Evolutionary conservation across 108 stramenopile species (phyloP).

Genomic region (Ochromonas danica): DNA sequence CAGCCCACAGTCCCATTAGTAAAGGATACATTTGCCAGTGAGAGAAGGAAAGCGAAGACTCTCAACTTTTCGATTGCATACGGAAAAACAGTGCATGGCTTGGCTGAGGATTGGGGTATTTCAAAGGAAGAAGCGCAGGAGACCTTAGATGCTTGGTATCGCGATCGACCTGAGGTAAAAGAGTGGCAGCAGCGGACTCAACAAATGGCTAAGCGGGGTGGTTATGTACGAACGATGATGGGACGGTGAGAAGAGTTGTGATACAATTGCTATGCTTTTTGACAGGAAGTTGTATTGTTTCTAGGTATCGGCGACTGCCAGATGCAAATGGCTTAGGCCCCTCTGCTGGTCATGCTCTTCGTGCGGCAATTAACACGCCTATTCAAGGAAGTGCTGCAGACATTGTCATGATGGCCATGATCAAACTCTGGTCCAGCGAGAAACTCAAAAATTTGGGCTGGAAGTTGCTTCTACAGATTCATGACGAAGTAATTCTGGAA

Average conservation of each 20-base stretch:
- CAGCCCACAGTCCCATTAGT: conserved; percentile 81
- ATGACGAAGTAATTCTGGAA: conserved; percentile 98
- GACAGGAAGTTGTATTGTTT: background rate
- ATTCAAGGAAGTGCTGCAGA: conserved; percentile 99
- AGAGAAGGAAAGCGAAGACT: conserved; percentile 95
- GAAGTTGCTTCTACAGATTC: conserved; percentile 94
- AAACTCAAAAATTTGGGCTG: conserved; percentile 80
- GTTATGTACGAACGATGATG: conserved; percentile 86
- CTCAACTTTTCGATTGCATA: conserved; percentile 99
- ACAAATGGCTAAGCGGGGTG: conserved; percentile 61
- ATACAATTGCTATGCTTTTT: background rate
- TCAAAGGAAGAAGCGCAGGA: conserved; percentile 76
- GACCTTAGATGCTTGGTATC: conserved; percentile 92
- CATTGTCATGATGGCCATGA: conserved; percentile 99
- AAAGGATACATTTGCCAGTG: conserved; percentile 94
- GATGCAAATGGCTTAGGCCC: conserved; percentile 66
- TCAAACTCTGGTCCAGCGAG: conserved; percentile 78
- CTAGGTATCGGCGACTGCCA: conserved; percentile 73
- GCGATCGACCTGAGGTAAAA: conserved; percentile 85
- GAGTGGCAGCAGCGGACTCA: conserved; percentile 86
- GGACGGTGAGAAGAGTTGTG: conserved; percentile 58
- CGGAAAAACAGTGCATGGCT: conserved; percentile 95
- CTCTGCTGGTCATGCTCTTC: conserved; percentile 67
- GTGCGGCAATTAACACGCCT: conserved; percentile 98
- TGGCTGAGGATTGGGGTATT: conserved; percentile 95